Evolutionary conservation across 2,329 filamentous ascomycete genomes (phyloP), one percentile per base, ranked within the genome.

Genomic region (Calonectria honghensis): DNA sequence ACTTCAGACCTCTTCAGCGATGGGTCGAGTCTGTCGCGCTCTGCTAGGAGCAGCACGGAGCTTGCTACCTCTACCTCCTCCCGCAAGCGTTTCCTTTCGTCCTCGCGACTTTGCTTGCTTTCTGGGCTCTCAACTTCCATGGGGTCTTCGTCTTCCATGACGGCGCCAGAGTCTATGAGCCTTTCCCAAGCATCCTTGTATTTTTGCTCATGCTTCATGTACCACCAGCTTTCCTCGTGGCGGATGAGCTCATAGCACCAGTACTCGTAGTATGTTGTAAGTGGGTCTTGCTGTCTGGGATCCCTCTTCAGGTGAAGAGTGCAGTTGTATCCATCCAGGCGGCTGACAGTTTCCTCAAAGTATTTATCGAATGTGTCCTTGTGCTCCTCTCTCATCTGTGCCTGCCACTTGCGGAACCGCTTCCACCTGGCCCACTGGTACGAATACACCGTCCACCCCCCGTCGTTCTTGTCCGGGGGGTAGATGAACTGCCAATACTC

Each of bases 181-280:
- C 51, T 71, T 51, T 52, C 63, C 78, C 78, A 80, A 5, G 76
- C 66, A 14, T 52, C 66, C 63, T 76, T 48, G 48, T 80, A 79
- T 9, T 73, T 50, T 35, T 41, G 29, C n/a, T 73, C 64, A n/a
- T 70, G 61, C 5, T 64, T 16, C 29, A 68, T 76, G 70, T 80
- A 81, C 70, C 73, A 71, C 10, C 75, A 73, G 41, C 74, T 68
- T 18, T 45, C 68, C 20, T 76, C 68, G 48, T 71, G 73, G 52
- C 72, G 70, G 6, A 64, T 66, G 52, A 80, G 68, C 73, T 83
- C 77, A 68, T 78, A 86, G 59, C 70, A 75, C 27, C 85, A 76
- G 70, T 84, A 86, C 75, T 87, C 85, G 35, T 45, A 18, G 16
- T 48, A 70, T 9, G 59, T 70, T 32, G 57, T 20, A 6, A 65